A percentile compares a stretch with the other conserved stretches of the same genome.
Conservation (phyloP, 2,329 filamentous ascomycete species). For the Aspergillus ustus region DNA sequence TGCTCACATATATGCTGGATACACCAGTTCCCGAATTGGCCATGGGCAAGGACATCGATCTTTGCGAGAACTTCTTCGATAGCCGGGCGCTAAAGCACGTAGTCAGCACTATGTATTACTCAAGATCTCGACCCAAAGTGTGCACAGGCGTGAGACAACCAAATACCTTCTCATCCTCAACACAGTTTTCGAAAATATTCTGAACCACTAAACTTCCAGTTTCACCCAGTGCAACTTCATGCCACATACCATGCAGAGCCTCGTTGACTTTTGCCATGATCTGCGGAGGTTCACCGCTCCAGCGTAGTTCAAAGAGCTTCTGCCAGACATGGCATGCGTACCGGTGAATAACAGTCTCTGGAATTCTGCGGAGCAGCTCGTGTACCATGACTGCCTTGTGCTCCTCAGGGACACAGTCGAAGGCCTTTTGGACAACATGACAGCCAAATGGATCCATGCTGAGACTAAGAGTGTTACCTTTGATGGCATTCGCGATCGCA, state of each 20-base stretch:
- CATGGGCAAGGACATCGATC: conserved; percentile 94
- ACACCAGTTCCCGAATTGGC: conserved; percentile 99
- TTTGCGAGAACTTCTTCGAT: conserved; percentile 95
- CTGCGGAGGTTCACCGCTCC: conserved; percentile 91
- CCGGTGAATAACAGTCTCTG: conserved; percentile 96
- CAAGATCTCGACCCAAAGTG: not conserved
- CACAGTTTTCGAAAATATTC: conserved; percentile 99
- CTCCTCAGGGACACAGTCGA: conserved; percentile 95
- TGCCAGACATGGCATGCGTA: conserved; percentile 99
- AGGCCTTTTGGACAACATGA: conserved; percentile 97
- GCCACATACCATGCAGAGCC: conserved; percentile 94
- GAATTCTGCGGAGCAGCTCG: conserved; percentile 90
- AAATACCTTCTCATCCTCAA: conserved; percentile 94
- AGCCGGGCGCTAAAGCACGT: conserved; percentile 75
- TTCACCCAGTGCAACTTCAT: conserved; percentile 95
- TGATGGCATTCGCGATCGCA: conserved; percentile 91
- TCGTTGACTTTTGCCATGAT: conserved; percentile 99
- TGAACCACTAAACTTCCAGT: conserved; percentile 97
- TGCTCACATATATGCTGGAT: conserved; percentile 99
- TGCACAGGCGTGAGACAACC: not conserved
- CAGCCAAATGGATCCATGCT: conserved; percentile 99
- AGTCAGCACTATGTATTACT: conserved; percentile 23
- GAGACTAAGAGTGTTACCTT: conserved; percentile 88
- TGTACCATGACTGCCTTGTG: conserved; percentile 99
- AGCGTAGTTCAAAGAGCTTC: conserved; percentile 96